Conservation (phyloP, 2,329 filamentous ascomycete species). For the Fusarium graminum region DNA sequence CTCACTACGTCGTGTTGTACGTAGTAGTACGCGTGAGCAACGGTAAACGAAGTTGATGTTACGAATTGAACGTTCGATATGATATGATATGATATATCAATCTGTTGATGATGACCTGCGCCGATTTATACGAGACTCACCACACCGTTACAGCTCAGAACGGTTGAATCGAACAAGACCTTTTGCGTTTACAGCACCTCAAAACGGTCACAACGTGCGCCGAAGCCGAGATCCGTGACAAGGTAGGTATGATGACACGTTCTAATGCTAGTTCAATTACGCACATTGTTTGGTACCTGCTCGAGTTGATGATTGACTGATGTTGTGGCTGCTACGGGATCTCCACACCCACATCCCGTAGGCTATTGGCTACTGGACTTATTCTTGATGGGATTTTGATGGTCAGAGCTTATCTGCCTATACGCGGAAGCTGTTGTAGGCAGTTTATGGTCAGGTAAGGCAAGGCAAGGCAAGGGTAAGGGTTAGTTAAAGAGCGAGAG, state of each 20-base stretch:
- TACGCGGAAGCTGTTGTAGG: conserved; percentile 27
- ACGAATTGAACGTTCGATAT: conserved; percentile 6
- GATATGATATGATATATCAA: conserved; percentile 7
- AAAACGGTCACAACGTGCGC: conserved; percentile 2
- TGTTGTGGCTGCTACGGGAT: conserved; percentile 13
- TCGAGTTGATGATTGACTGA: conserved; percentile 8
- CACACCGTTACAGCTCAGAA: background rate
- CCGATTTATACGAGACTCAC: background rate
- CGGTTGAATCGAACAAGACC: background rate
- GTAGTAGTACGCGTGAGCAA: background rate
- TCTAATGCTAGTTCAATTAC: conserved; percentile 1
- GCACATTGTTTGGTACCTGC: conserved; percentile 17
- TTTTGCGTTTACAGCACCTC: background rate
- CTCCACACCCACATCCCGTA: conserved; percentile 27
- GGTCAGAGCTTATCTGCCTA: conserved; percentile 18
- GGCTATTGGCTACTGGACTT: conserved; percentile 23
- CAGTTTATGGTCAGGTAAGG: too few relatives aligned
- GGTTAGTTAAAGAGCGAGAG: conserved; percentile 22
- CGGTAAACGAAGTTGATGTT: background rate
- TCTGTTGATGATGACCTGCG: background rate
- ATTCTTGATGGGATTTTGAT: conserved; percentile 7
- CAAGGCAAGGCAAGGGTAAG: background rate
- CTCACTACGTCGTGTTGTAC: background rate
- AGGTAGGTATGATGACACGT: conserved; percentile 7
- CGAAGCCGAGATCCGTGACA: conserved; percentile 1